Evolutionary conservation across 2,329 filamentous ascomycete species (phyloP).

Genomic region (Rhynchosporium graminicola): DNA sequence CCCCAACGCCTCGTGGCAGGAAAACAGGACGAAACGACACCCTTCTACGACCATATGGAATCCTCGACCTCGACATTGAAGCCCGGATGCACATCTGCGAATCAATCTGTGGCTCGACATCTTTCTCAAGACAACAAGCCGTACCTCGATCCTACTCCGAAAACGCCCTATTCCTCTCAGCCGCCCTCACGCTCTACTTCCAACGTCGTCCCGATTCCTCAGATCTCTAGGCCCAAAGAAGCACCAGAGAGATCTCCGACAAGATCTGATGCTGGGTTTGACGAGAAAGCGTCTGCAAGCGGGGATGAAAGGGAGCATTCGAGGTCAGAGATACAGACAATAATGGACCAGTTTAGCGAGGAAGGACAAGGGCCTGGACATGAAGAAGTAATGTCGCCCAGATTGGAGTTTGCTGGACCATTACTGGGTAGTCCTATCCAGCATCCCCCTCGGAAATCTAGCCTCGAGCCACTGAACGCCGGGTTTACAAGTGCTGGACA

Average conservation of each 20-base stretch:
- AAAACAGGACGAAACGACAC: slow-evolving; percentile 5
- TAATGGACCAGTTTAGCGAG: slow-evolving; percentile 94
- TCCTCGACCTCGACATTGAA: slow-evolving; percentile 41
- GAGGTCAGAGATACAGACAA: slow-evolving; percentile 87
- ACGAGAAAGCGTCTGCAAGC: slow-evolving; percentile 57
- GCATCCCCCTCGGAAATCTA: slow-evolving; percentile 83
- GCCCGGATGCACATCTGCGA: slow-evolving; percentile 28
- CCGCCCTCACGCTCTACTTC: slow-evolving; percentile 44
- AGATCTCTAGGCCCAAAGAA: slow-evolving; percentile 42
- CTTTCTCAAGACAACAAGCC: slow-evolving; percentile 35
- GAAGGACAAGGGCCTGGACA: slow-evolving; percentile 68
- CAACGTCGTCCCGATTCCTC: slow-evolving; percentile 39
- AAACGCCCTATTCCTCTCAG: slow-evolving; percentile 45
- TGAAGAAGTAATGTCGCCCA: slow-evolving; percentile 90
- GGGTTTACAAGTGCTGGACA: slow-evolving; percentile 29
- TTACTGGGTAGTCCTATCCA: slow-evolving; percentile 65
- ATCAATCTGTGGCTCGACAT: slow-evolving; percentile 14
- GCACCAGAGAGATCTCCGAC: slow-evolving; percentile 51
- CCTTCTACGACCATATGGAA: slow-evolving; percentile 35
- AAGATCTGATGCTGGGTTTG: slow-evolving; percentile 56
- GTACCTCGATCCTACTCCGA: slow-evolving; percentile 52
- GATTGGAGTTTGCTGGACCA: slow-evolving; percentile 79
- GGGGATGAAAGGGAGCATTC: slow-evolving; percentile 70
- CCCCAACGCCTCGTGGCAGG: not conserved
- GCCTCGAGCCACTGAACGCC: slow-evolving; percentile 68